phyloP scores from a whole-genome alignment of 2,329 filamentous ascomycete genomes.

The Alternaria postmessia region DNA sequence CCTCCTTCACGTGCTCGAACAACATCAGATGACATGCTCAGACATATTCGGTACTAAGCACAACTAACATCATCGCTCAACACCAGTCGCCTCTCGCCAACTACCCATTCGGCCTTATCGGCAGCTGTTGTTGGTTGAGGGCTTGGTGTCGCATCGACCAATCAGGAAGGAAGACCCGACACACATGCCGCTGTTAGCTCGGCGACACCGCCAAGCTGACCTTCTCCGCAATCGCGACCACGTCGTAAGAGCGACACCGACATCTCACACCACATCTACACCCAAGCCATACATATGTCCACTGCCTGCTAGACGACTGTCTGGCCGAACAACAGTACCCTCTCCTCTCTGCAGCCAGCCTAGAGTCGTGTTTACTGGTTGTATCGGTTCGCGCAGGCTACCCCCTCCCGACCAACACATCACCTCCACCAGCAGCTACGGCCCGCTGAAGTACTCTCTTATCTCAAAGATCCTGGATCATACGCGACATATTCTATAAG shows the following conservation, averaged over 20 bases:
- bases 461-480: slow-evolving; percentile 10
- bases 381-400: slow-evolving; percentile 48
- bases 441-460: slow-evolving; percentile 25
- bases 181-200: slow-evolving; percentile 39
- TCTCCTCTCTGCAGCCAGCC: slow-evolving; percentile 54
- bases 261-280: slow-evolving; percentile 33
- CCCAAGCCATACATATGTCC: slow-evolving; percentile 36
- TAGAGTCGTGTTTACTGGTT: slow-evolving; percentile 50
- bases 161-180: slow-evolving; percentile 33
- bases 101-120: slow-evolving; percentile 34
- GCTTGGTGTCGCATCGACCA: slow-evolving; percentile 28
- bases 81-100: slow-evolving; percentile 37
- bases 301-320: slow-evolving; percentile 50
- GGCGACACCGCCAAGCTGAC: slow-evolving; percentile 29
- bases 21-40: slow-evolving; percentile 20
- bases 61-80: slow-evolving; percentile 28
- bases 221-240: slow-evolving; percentile 39
- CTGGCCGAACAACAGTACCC: slow-evolving; percentile 50
- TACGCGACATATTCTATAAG: slow-evolving; percentile 7
- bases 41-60: slow-evolving; percentile 18
- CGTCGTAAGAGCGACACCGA: slow-evolving; percentile 31
- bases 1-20: slow-evolving; percentile 28
- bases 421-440: slow-evolving; percentile 32
- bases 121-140: slow-evolving; percentile 42
- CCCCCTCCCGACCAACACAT: slow-evolving; percentile 42